These are phyloP conservation scores for Eucalyptus caleyi DNA, from an alignment of 345 rosid species.

Conservation along the genomic window DNA sequence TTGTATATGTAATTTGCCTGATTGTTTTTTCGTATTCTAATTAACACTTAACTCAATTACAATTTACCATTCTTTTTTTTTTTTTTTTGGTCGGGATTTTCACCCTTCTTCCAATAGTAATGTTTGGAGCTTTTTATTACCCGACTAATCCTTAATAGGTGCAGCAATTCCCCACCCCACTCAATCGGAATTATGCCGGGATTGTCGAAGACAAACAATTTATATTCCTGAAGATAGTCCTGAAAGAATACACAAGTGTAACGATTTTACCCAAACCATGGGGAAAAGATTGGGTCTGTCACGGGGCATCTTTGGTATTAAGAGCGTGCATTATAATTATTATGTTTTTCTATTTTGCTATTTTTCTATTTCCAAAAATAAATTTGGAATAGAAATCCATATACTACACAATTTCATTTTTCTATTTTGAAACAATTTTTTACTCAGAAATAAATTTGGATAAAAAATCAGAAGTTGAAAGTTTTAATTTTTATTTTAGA, in stretches of 20 bases:
- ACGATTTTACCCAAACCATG: not conserved
- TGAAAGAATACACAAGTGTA: not conserved
- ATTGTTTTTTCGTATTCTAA: not conserved
- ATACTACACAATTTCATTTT: too few relatives aligned
- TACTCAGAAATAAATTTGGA: too few relatives aligned
- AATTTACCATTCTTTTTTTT: not conserved
- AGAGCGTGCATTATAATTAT: not conserved
- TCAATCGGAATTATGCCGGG: not conserved
- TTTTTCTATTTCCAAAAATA: fast-evolving
- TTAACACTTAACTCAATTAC: not conserved
- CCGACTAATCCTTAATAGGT: not conserved
- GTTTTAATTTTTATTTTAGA: too few relatives aligned
- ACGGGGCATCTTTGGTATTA: not conserved
- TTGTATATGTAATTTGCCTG: not conserved
- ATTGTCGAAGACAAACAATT: not conserved
- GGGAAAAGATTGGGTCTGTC: not conserved
- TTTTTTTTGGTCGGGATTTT: not conserved
- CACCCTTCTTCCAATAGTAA: not conserved
- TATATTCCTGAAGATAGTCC: not conserved
- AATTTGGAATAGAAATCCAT: fast-evolving
- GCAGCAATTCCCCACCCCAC: not conserved
- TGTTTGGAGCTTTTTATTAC: not conserved
- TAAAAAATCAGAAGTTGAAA: too few relatives aligned
- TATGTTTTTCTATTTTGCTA: fast-evolving
- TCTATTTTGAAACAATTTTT: too few relatives aligned